These are phyloP conservation scores for Phytophthora multivora DNA, from an alignment of 352 stramenopile genomes.

Conservation along the genomic window DNA sequence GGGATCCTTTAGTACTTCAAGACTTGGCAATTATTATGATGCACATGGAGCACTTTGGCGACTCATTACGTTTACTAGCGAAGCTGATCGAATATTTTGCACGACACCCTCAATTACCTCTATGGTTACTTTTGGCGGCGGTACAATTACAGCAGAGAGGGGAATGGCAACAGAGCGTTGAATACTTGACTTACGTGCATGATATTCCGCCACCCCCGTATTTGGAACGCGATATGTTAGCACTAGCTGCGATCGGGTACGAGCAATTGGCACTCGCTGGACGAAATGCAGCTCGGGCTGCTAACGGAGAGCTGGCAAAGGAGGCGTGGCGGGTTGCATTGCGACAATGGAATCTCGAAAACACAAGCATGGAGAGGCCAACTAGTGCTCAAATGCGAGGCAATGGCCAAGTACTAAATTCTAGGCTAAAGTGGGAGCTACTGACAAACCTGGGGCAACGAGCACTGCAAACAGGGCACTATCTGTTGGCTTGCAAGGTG, in stretches of 20 bases:
- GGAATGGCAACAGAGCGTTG: conserved; percentile 58
- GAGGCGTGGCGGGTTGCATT: conserved; percentile 69
- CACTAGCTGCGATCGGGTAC: conserved; percentile 59
- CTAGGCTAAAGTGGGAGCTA: conserved; percentile 50
- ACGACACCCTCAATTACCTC: conserved; percentile 42
- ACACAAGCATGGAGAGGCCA: conserved; percentile 1
- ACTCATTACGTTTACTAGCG: conserved; percentile 56
- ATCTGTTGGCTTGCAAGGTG: conserved; percentile 47
- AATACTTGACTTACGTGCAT: conserved; percentile 63
- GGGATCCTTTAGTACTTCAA: conserved; percentile 58
- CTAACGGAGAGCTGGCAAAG: conserved; percentile 19
- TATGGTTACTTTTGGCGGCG: conserved; percentile 67
- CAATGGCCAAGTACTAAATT: conserved; percentile 2
- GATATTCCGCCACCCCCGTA: conserved; percentile 59
- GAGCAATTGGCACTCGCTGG: conserved; percentile 28
- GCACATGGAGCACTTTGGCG: conserved; percentile 54
- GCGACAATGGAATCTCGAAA: conserved; percentile 56
- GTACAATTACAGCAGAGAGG: conserved; percentile 64
- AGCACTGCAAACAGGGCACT: conserved; percentile 51
- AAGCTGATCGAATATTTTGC: conserved; percentile 68
- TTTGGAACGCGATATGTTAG: conserved; percentile 62
- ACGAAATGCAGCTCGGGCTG: neutral
- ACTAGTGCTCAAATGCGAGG: conserved; percentile 7
- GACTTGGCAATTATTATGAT: conserved; percentile 70
- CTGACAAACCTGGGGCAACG: conserved; percentile 57